Evolutionary conservation across 176 grass and related monocot genomes (phyloP), one percentile per base, ranked within the genome.

Genomic region (Zoysia pacifica): DNA sequence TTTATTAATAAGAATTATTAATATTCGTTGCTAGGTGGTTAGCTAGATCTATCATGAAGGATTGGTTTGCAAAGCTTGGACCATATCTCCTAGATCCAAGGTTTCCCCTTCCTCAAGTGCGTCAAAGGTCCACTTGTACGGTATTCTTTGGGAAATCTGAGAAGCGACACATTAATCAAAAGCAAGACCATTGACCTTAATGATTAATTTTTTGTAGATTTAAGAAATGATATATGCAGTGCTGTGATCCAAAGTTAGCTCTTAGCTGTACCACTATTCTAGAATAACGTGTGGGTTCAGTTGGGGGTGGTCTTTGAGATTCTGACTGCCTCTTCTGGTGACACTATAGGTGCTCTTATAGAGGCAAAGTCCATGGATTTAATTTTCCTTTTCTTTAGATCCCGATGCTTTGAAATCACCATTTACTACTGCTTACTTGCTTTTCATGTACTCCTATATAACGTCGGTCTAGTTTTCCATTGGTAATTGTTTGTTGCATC

Each of bases 31-130:
- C 46, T 76, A 47, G 50, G 55, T 18, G 48, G 54, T 39, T 76
- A 47, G 50, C 7, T 50, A 61, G 74, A 74, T 83, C 80, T 66
- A 66, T 73, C 40, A 74, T 88, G 66, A 87, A 74, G 65, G 79
- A 66, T 44, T 80, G 11, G 14, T 66, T 43, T 87, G 51, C 56
- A 76, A 87, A 77, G 67, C n/a, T 84, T 84, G 75, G 75, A 87
- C 76, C 41, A 81, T 64, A 58, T 79, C 75, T 84, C 71, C 79
- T 84, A 86, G 87, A 89, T 84, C 80, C 69, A 89, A 93, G 80
- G 61, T 84, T 76, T 62, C 70, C 71, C 52, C 53, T 73, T 60
- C 80, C 45, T 74, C 58, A 72, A 15, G 62, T 9, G 11, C 62
- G 52, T 60, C 54, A 48, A 75, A 55, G 48, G 42, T 58, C 82